Evolutionary conservation across 2,329 filamentous ascomycete genomes (phyloP).

Genomic region (Sarocladiaceae sp.): DNA sequence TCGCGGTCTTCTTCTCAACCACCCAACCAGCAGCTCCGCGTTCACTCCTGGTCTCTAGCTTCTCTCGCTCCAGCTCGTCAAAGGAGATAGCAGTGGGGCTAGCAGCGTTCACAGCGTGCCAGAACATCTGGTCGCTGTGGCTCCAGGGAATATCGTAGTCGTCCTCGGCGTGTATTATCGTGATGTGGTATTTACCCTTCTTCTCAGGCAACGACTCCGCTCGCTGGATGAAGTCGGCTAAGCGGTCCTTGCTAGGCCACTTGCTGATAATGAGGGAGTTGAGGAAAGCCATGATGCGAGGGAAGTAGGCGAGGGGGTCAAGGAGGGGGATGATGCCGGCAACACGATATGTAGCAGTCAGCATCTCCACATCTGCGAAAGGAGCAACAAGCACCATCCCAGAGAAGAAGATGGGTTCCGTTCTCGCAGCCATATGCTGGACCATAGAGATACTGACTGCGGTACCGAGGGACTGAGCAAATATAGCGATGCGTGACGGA

Average conservation of each 20-base stretch:
- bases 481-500: slow-evolving; percentile 49
- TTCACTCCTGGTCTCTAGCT: slow-evolving; percentile 27
- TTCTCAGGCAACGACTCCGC: slow-evolving; percentile 20
- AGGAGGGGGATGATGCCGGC: slow-evolving; percentile 49
- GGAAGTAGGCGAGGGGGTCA: slow-evolving; percentile 42
- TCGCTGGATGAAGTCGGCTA: slow-evolving; percentile 36
- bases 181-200: slow-evolving; percentile 33
- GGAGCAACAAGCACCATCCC: slow-evolving; percentile 51
- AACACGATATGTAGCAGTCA: slow-evolving; percentile 52
- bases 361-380: slow-evolving; percentile 46
- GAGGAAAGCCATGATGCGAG: slow-evolving; percentile 37
- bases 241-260: slow-evolving; percentile 43
- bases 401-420: slow-evolving; percentile 39
- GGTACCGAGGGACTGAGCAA: slow-evolving; percentile 53
- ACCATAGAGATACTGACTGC: slow-evolving; percentile 29
- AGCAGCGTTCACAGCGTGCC: slow-evolving; percentile 48
- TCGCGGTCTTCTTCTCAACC: slow-evolving; percentile 37
- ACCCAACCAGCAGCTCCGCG: slow-evolving; percentile 43
- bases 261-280: slow-evolving; percentile 40
- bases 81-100: slow-evolving; percentile 26
- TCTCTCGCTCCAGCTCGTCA: slow-evolving; percentile 39
- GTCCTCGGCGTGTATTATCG: slow-evolving; percentile 44
- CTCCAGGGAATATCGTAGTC: slow-evolving; percentile 44
- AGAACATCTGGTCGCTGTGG: slow-evolving; percentile 44
- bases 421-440: slow-evolving; percentile 21